Evolutionary conservation across 2,329 filamentous ascomycete species (phyloP), one percentile per base, ranked within the genome.

Genomic region (Cladorrhinum sp.): DNA sequence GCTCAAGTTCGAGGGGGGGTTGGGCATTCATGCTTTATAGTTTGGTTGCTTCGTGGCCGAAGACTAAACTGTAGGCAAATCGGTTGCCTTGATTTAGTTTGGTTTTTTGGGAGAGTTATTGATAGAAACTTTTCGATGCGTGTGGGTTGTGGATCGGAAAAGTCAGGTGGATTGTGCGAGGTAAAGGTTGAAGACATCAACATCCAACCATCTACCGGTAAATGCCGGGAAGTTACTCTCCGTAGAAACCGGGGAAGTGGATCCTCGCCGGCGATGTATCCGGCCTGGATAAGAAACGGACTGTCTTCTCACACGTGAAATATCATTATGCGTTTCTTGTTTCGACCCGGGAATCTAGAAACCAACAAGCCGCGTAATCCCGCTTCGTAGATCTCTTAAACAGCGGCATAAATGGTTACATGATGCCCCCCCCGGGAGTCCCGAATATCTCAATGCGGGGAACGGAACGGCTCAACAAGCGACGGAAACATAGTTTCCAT

Each of bases 381-480:
- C 36, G 16, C 16, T n/a, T 41, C 36, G 36, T n/a, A 13, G 36
- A 41, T 41, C 36, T 41, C 16, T n/a, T 41, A 13, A 13, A 41
- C 36, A 13, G 29, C 36, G 36, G 36, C 36, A 41, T 41, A 16
- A 41, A 41, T n/a, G 16, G 16, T 41, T n/a, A 41, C 36, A 13
- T 41, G 10, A 41, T n/a, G n/a, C n/a, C n/a, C n/a, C n/a, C n/a
- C n/a, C n/a, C n/a, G n/a, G n/a, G n/a, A n/a, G n/a, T n/a, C n/a
- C n/a, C n/a, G n/a, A n/a, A n/a, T n/a, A 32, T 41, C 36, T 29
- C 5, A 18, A 38, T 38, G 51, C 51, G 51, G 51, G 51, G 51
- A 53, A 53, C 51, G 51, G 51, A 36, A 53, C 51, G 51, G 51
- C n/a, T 29, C 50, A 23, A 25, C 22, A 25, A 50, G 22, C 20